A percentile compares a stretch with the other conserved stretches of the same genome.
Conservation (phyloP, 1,139 yeast genomes). For the Suzukiozyma palmioleophila region DNA sequence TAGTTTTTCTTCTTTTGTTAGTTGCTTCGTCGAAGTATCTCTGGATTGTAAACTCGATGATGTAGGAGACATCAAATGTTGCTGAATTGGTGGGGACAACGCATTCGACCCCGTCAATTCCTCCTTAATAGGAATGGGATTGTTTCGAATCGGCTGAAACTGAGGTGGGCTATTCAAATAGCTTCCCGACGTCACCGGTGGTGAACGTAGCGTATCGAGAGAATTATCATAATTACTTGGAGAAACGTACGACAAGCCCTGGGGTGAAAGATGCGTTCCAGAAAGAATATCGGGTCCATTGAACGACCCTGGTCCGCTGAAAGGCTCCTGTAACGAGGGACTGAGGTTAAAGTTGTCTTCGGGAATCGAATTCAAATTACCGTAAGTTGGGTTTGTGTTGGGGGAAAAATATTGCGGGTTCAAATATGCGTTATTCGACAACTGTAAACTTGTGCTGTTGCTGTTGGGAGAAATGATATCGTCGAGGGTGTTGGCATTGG, state of each 20-base stretch:
- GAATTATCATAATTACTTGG: slow-evolving; percentile 20
- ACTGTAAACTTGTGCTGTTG: slow-evolving; percentile 8
- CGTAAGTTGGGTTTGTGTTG: slow-evolving; percentile 24
- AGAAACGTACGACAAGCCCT: slow-evolving; percentile 20
- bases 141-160: slow-evolving; percentile 10
- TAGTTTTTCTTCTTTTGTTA: slow-evolving; percentile 66
- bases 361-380: slow-evolving; percentile 29
- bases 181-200: slow-evolving; percentile 20
- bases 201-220: slow-evolving; percentile 18
- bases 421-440: slow-evolving; percentile 18
- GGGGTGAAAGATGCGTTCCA: slow-evolving; percentile 26
- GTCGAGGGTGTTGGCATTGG: slow-evolving; percentile 24
- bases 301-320: slow-evolving; percentile 14
- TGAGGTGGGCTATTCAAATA: slow-evolving; percentile 38
- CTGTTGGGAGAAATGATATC: slow-evolving; percentile 34
- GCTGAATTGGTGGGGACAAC: slow-evolving; percentile 22
- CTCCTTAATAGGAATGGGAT: slow-evolving; percentile 7
- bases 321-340: slow-evolving; percentile 32
- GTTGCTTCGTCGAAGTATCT: slow-evolving; percentile 33
- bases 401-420: slow-evolving; percentile 44
- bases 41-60: slow-evolving; percentile 1
- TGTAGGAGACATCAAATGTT: slow-evolving; percentile 1
- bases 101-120: slow-evolving; percentile 20
- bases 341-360: slow-evolving; percentile 26
- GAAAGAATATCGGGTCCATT: slow-evolving; percentile 14